A percentile compares a stretch with the other conserved stretches of the same genome.
phyloP scores from a whole-genome alignment of 805 yeast species.

The Candida nitratophila region DNA sequence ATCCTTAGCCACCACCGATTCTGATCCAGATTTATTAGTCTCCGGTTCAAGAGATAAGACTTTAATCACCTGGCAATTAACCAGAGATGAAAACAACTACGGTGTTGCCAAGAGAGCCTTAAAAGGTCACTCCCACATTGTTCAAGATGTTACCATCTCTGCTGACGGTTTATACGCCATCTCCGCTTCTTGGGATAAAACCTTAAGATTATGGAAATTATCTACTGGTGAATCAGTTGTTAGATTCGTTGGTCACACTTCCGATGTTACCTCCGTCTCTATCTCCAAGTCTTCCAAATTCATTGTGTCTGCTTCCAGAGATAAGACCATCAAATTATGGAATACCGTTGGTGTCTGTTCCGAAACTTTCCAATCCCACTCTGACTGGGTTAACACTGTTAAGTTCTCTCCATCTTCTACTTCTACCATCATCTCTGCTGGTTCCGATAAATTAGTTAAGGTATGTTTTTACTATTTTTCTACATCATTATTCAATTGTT shows the following conservation, averaged over 20 bases:
- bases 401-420: slow-evolving; percentile 87
- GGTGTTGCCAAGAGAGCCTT: slow-evolving; percentile 98
- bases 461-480: slow-evolving; percentile 54
- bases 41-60: slow-evolving; percentile 99
- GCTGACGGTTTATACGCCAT: slow-evolving; percentile 97
- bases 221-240: slow-evolving; percentile 87
- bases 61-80: slow-evolving; percentile 95
- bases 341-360: slow-evolving; percentile 96
- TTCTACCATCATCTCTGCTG: slow-evolving; percentile 87
- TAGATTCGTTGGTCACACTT: slow-evolving; percentile 97
- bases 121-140: slow-evolving; percentile 98
- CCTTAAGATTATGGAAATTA: slow-evolving; percentile 97
- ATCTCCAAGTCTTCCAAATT: slow-evolving; percentile 95
- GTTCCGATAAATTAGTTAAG: slow-evolving; percentile 98
- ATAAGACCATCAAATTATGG: slow-evolving; percentile 99
- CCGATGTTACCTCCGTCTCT: slow-evolving; percentile 96
- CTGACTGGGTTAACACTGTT: slow-evolving; percentile 98
- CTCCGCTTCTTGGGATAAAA: slow-evolving; percentile 99
- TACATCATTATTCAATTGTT: not conserved
- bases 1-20: slow-evolving; percentile 94
- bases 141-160: slow-evolving; percentile 94
- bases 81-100: slow-evolving; percentile 92
- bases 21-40: slow-evolving; percentile 95
- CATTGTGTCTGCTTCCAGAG: slow-evolving; percentile 98
- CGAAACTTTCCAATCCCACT: slow-evolving; percentile 90